These are phyloP conservation scores for Ophiostoma fasciatum DNA, from an alignment of 2,329 filamentous ascomycete species.

Conservation along the genomic window DNA sequence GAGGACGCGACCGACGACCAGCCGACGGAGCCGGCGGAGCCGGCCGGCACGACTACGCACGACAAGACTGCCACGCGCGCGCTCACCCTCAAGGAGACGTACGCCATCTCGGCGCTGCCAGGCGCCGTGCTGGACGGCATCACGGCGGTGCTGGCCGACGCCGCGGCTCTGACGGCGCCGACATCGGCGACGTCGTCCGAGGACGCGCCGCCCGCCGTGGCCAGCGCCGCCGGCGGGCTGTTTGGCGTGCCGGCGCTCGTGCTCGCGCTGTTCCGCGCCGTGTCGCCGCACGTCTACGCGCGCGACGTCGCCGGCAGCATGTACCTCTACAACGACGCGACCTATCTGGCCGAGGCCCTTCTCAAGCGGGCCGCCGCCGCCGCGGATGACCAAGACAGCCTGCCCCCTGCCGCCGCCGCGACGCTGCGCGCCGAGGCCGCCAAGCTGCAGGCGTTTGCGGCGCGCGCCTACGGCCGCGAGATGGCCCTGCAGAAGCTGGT, in stretches of 20 bases:
- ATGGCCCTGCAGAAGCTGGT: conserved; percentile 46
- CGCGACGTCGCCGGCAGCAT: conserved; percentile 47
- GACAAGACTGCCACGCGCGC: conserved; percentile 33
- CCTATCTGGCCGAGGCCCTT: conserved; percentile 40
- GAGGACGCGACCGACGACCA: conserved; percentile 31
- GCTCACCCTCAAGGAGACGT: conserved; percentile 69
- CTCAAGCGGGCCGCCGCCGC: conserved; percentile 32
- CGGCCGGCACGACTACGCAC: conserved; percentile 9
- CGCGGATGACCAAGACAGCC: no score
- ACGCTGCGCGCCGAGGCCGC: conserved; percentile 45
- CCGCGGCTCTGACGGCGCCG: conserved; percentile 39
- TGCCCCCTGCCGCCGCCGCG: conserved; percentile 33
- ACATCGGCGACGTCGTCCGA: conserved; percentile 27
- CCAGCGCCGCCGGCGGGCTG: conserved; percentile 51
- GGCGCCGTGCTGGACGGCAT: conserved; percentile 60
- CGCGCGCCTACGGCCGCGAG: conserved; percentile 45
- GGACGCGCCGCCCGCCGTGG: no score
- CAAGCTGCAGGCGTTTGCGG: conserved; percentile 43
- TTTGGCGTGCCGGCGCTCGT: conserved; percentile 58
- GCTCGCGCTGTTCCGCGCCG: conserved; percentile 65
- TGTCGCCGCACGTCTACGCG: conserved; percentile 60
- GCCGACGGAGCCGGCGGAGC: conserved; percentile 10
- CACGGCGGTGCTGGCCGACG: conserved; percentile 43
- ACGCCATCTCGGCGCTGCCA: conserved; percentile 78
- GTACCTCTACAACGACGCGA: conserved; percentile 54